Evolutionary conservation across 257 asterid species (phyloP).

Genomic region (Euphrasia confusa): DNA sequence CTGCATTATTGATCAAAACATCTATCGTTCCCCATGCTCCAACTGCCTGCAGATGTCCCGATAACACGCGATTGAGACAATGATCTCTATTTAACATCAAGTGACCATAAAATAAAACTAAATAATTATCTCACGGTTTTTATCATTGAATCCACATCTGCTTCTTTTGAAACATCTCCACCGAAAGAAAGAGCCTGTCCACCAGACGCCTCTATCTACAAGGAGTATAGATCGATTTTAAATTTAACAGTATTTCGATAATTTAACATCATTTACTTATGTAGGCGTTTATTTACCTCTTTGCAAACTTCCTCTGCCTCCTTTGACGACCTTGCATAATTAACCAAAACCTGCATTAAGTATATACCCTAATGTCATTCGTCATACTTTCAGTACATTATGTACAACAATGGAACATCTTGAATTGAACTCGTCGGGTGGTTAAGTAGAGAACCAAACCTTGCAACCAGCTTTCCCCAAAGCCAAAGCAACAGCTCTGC

Average conservation of each 20-base stretch:
- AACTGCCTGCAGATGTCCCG: slow-evolving; percentile 61
- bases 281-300: slow-evolving; percentile 38
- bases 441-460: slow-evolving; percentile 35
- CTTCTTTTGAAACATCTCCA: slow-evolving; percentile 96
- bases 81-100: slow-evolving; percentile 11
- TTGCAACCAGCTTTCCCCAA: slow-evolving; percentile 95
- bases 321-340: slow-evolving; percentile 93
- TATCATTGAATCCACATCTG: slow-evolving; percentile 83
- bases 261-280: not conserved
- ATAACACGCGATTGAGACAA: slow-evolving; percentile 28
- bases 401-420: slow-evolving; percentile 5
- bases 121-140: slow-evolving; percentile 57
- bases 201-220: slow-evolving; percentile 81
- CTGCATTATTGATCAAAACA: slow-evolving; percentile 87
- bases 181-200: slow-evolving; percentile 87
- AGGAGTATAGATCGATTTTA: slow-evolving; percentile 10
- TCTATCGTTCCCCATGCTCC: slow-evolving; percentile 95
- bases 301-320: slow-evolving; percentile 91
- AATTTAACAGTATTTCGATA: not conserved
- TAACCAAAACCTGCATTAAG: slow-evolving; percentile 72
- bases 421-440: not conserved
- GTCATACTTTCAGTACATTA: not conserved
- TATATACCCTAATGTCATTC: not conserved
- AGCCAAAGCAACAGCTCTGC: slow-evolving; percentile 84
- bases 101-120: slow-evolving; percentile 10